Conservation (phyloP, 805 yeast species). For the Candida awuae region DNA sequence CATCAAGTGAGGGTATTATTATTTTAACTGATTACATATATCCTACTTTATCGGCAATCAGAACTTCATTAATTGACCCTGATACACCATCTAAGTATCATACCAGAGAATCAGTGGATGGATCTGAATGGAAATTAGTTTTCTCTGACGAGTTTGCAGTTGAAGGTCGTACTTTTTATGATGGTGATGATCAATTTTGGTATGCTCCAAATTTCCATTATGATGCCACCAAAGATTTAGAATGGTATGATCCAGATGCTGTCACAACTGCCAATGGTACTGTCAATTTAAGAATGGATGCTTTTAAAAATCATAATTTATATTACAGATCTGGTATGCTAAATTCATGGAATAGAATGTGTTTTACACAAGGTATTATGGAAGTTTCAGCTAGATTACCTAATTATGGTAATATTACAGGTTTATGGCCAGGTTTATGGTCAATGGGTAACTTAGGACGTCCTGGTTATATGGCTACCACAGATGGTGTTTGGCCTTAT, state of each 20-base stretch:
- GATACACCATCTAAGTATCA: constrained; percentile 52
- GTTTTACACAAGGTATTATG: constrained; percentile 76
- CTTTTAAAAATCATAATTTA: constrained; percentile 68
- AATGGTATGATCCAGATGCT: constrained; percentile 95
- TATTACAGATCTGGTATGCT: constrained; percentile 87
- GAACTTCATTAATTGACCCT: constrained; percentile 56
- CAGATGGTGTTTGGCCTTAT: constrained; percentile 96
- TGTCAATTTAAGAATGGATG: constrained; percentile 64
- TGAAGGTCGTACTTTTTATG: constrained; percentile 85
- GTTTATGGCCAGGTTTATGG: constrained; percentile 97
- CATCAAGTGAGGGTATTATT: not conserved
- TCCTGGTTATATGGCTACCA: constrained; percentile 79
- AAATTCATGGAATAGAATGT: constrained; percentile 86
- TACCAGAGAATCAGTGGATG: constrained; percentile 48
- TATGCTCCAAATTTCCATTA: constrained; percentile 77
- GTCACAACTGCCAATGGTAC: constrained; percentile 70
- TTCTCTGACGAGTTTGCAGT: constrained; percentile 88
- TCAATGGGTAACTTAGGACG: constrained; percentile 88
- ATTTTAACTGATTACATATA: constrained; percentile 49
- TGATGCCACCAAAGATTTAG: constrained; percentile 82
- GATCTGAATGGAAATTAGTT: constrained; percentile 65
- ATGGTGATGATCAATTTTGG: constrained; percentile 89
- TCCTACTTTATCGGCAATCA: constrained; percentile 48
- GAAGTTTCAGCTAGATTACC: constrained; percentile 77
- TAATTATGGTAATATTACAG: constrained; percentile 66